A percentile compares a stretch with the other conserved stretches of the same genome.
phyloP scores from a whole-genome alignment of 2,329 filamentous ascomycete genomes.

The Paecilomyces variotii region DNA sequence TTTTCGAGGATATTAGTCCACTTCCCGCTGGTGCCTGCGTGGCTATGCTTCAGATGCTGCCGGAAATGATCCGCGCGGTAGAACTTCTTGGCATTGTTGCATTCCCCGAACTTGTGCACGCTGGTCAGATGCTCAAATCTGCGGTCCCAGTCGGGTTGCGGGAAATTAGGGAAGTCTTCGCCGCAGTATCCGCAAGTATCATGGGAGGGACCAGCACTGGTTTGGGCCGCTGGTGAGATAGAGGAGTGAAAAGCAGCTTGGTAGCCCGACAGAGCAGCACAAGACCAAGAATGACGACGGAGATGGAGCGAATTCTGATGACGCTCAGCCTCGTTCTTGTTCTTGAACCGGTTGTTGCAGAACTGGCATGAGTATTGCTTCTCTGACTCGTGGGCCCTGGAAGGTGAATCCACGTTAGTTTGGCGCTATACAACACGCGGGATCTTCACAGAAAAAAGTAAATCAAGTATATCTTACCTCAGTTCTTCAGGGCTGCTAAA shows the following conservation, averaged over 20 bases:
- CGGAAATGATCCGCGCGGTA: slow-evolving; percentile 96
- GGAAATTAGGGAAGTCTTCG: slow-evolving; percentile 68
- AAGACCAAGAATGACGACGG: slow-evolving; percentile 92
- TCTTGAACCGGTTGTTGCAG: slow-evolving; percentile 94
- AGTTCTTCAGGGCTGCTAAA: slow-evolving; percentile 80
- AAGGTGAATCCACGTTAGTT: background rate
- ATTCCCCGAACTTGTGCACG: slow-evolving; percentile 94
- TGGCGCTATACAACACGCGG: background rate
- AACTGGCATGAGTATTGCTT: slow-evolving; percentile 94
- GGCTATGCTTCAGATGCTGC: slow-evolving; percentile 95
- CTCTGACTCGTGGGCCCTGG: slow-evolving; percentile 78
- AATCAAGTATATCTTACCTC: slow-evolving; percentile 50
- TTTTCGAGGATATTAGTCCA: slow-evolving; percentile 99
- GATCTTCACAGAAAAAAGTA: background rate
- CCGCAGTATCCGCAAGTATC: slow-evolving; percentile 95
- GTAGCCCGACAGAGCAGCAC: slow-evolving; percentile 68
- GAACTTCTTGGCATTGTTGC: slow-evolving; percentile 97
- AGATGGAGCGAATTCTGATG: slow-evolving; percentile 94
- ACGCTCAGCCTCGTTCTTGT: slow-evolving; percentile 95
- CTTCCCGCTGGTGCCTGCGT: slow-evolving; percentile 90
- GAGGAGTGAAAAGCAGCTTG: slow-evolving; percentile 84
- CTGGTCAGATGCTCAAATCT: slow-evolving; percentile 81
- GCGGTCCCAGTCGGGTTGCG: slow-evolving; percentile 79
- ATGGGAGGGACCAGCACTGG: slow-evolving; percentile 26
- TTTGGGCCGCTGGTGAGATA: slow-evolving; percentile 36